Conservation (phyloP, 2,329 filamentous ascomycete species). For the Cytospora leucostoma region DNA sequence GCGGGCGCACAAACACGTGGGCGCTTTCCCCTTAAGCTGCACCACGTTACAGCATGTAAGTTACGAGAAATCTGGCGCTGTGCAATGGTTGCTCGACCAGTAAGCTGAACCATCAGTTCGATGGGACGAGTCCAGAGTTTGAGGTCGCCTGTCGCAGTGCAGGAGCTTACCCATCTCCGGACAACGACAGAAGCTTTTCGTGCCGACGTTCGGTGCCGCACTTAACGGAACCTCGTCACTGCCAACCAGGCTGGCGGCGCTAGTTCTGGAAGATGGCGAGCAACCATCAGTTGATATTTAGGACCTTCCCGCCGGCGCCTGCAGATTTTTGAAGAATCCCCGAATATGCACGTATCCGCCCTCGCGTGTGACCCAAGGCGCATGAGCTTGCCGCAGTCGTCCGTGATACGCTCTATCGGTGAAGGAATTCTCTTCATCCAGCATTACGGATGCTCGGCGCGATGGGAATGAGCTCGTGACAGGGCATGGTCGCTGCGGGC, state of each 20-base stretch:
- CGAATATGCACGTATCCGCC: constrained; percentile 20
- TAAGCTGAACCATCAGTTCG: background rate
- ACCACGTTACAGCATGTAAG: constrained; percentile 10
- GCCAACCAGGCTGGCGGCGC: background rate
- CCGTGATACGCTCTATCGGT: constrained; percentile 10
- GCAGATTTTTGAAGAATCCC: constrained; percentile 4
- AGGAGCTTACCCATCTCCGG: background rate
- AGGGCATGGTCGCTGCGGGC: background rate
- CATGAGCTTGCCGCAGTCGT: constrained; percentile 23
- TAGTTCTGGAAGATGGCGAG: background rate
- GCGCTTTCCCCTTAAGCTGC: constrained; percentile 9
- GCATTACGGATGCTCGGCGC: constrained; percentile 4
- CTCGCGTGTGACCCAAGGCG: constrained; percentile 19
- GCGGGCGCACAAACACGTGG: constrained; percentile 19
- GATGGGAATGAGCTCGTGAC: constrained; percentile 6
- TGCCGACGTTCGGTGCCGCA: background rate
- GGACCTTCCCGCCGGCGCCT: constrained; percentile 4
- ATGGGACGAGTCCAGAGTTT: background rate
- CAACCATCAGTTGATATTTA: background rate
- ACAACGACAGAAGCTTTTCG: background rate
- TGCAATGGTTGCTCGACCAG: constrained; percentile 7
- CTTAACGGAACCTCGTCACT: background rate
- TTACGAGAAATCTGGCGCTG: constrained; percentile 13
- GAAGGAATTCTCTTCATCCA: background rate
- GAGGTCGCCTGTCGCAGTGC: background rate